These are phyloP conservation scores for Corchorus capsularis DNA, from an alignment of 345 rosid genomes.

Conservation along the genomic window DNA sequence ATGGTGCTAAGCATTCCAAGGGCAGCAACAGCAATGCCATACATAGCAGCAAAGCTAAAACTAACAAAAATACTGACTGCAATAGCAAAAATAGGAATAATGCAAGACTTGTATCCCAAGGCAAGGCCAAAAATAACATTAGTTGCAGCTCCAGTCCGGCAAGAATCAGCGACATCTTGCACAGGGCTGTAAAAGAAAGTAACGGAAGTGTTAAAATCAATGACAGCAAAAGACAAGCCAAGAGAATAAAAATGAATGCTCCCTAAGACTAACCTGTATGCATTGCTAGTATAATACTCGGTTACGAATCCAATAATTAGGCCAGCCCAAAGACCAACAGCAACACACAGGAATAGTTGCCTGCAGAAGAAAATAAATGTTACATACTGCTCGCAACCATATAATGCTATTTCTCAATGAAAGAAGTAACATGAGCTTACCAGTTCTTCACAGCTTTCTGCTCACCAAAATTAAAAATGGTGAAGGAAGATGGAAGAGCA, in stretches of 20 bases:
- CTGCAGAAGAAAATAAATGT: constrained; percentile 31
- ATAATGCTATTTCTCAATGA: neutral
- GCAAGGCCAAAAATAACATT: constrained; percentile 82
- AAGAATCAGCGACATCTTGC: constrained; percentile 96
- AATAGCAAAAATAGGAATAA: constrained; percentile 75
- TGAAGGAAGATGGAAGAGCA: constrained; percentile 68
- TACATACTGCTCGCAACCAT: constrained; percentile 5
- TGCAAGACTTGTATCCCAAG: constrained; percentile 74
- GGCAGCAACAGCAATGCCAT: constrained; percentile 79
- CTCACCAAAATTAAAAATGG: constrained; percentile 69
- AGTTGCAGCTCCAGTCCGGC: constrained; percentile 88
- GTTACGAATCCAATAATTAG: constrained; percentile 76
- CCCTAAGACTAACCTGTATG: constrained; percentile 49
- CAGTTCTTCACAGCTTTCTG: constrained; percentile 75
- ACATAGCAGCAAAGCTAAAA: constrained; percentile 80
- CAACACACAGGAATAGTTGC: constrained; percentile 63
- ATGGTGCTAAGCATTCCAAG: constrained; percentile 85
- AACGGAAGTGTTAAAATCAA: neutral
- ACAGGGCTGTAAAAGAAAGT: constrained; percentile 66
- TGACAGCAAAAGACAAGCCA: neutral
- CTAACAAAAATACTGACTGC: constrained; percentile 71
- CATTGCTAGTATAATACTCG: constrained; percentile 76
- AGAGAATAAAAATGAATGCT: neutral
- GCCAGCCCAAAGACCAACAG: constrained; percentile 86
- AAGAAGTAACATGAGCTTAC: constrained; percentile 32